phyloP scores from a whole-genome alignment of 257 asterid genomes.

The Scutellaria minor region DNA sequence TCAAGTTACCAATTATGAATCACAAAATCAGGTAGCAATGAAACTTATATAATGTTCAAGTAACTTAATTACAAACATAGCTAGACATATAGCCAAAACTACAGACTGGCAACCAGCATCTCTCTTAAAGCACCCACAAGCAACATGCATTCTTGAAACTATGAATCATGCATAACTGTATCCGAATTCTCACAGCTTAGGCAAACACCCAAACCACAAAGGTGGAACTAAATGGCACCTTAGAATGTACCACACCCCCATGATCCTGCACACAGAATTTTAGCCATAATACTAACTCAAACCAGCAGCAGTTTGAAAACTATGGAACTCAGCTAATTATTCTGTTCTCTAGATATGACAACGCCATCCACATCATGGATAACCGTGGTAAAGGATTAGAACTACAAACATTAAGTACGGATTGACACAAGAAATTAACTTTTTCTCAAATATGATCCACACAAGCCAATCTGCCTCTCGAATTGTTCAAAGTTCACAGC shows the following conservation, averaged over 20 bases:
- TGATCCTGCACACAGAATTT: neutral
- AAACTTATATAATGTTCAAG: constrained; percentile 3
- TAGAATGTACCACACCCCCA: neutral
- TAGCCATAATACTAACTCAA: neutral
- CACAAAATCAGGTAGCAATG: constrained; percentile 12
- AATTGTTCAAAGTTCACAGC: neutral
- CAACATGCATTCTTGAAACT: neutral
- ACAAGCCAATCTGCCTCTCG: neutral
- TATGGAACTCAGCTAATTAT: constrained; percentile 5
- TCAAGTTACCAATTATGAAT: neutral
- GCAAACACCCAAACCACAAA: constrained; percentile 21
- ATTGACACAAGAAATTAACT: neutral
- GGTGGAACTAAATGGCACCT: neutral
- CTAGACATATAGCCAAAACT: neutral
- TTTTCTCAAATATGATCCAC: neutral
- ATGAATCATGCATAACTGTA: neutral
- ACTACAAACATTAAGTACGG: neutral
- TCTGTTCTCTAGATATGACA: neutral
- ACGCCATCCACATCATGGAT: neutral
- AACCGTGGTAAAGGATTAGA: neutral
- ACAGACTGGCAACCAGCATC: neutral
- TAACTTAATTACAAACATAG: neutral
- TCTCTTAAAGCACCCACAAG: neutral
- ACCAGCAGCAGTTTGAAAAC: constrained; percentile 13
- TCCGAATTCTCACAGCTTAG: neutral